phyloP scores from a whole-genome alignment of 768 basidiomycete species.

The Lanmaoa rubissima region DNA sequence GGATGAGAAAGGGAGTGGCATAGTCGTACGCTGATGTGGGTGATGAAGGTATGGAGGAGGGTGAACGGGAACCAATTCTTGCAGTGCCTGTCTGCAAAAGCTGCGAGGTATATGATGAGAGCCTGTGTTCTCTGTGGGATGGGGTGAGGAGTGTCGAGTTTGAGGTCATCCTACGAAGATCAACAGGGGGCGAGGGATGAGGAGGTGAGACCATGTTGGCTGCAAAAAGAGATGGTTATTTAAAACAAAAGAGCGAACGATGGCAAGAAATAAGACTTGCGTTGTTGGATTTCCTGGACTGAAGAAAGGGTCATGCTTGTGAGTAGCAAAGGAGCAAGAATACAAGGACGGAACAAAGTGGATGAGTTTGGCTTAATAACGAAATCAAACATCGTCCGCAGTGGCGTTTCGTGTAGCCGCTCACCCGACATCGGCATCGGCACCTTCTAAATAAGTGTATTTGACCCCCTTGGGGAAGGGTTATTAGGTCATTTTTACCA shows the following conservation, averaged over 20 bases:
- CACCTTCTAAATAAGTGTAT: background rate
- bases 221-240: conserved; percentile 3
- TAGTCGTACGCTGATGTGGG: conserved; percentile 70
- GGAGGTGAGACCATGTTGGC: conserved; percentile 17
- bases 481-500: background rate
- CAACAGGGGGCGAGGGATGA: conserved; percentile 37
- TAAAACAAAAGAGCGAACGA: background rate
- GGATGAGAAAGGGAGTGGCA: conserved; percentile 8
- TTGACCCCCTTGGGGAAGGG: conserved; percentile 7
- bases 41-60: conserved; percentile 74
- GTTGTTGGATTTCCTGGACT: conserved; percentile 20
- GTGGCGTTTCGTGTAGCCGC: conserved; percentile 15
- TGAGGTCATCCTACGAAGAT: conserved; percentile 59
- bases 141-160: conserved; percentile 41
- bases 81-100: conserved; percentile 42
- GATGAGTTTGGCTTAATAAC: conserved; percentile 18
- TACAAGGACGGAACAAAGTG: conserved; percentile 12
- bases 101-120: conserved; percentile 47
- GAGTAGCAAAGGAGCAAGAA: background rate
- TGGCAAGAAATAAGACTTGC: conserved; percentile 3
- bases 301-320: conserved; percentile 13
- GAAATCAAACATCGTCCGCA: conserved; percentile 13
- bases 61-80: conserved; percentile 61
- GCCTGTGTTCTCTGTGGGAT: conserved; percentile 37
- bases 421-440: background rate